Evolutionary conservation across 805 yeast species (phyloP), one percentile per base, ranked within the genome.

Genomic region (Cyberlindnera mississippiensis): DNA sequence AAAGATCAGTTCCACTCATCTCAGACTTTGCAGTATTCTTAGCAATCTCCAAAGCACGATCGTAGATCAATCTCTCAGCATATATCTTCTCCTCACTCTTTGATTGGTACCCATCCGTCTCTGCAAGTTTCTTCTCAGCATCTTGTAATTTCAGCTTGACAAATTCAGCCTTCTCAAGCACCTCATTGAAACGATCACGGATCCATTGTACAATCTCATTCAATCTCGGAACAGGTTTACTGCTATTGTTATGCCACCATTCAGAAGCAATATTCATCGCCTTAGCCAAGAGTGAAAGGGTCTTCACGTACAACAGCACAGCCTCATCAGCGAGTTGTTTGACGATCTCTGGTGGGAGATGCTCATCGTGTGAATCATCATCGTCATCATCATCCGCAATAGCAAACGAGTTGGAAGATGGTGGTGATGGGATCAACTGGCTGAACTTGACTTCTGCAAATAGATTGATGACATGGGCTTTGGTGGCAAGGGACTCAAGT

Each of bases 1-100:
- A 67, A 38, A 85, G 60, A 56, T 83, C 89, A 28, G 57, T 55
- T 34, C 85, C 85, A 31, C 74, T 76, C 53, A 89, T 70, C 64
- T 91, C 99, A 59, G 83, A 80, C 42, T 85, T 82, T 0, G 98
- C 98, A 1, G 98, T 96, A 37, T 79, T 80, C 53, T 95, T 77
- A 3, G 96, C 85, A 69, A 90, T 86, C 56, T 91, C 98, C 56
- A 91, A 72, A 2, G 98, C 97, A 37, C 98, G 72, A 54, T 93
- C 96, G 64, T 91, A 93, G 19, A 90, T 78, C 50, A 90, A 71
- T 57, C 85, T 85, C 61, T 91, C 97, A 3, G 95, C 87, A 41
- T 82, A 73, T 6, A 80, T 71, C 50, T 42, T 52, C 37, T 49
- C 45, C 14, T 41, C 36, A 17, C 32, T 27, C 29, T 27, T 24